Base-by-base conservation (phyloP, 73 alveolate genomes). In the Loxodes magnus region DNA sequence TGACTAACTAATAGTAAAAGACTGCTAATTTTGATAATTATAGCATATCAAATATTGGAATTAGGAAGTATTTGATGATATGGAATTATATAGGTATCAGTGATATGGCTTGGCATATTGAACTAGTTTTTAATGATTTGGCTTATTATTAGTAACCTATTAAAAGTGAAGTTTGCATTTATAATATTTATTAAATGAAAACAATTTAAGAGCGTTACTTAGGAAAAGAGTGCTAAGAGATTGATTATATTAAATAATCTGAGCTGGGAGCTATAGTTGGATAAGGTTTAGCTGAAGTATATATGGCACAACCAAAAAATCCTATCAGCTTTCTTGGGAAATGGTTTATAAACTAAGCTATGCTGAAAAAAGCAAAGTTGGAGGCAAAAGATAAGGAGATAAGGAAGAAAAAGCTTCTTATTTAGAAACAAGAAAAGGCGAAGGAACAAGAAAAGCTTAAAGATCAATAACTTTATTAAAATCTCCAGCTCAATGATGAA, bases 241-340 rank as follows among this genome's bases (percentile, higher is more conserved):
- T 78, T 20, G 39, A 71, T 6, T 82, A 68, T 58, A 50, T 77
- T 17, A 81, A 77, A 56, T 31, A 61, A 50, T 84, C 69, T 4
- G 60, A 56, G n/a, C 59, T 82, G 10, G 84, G 84, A 0, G 51
- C 73, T 21, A 79, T 72, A 35, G 25, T 82, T 19, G 76, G 91
- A 2, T 61, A 60, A 28, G 90, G 85, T 1, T 59, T 82, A 0
- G 54, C 83, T 4, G 87, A 64, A 37, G 69, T 73, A 3, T 82
- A 64, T 59, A 38, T 43, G 28, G 65, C 65, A 15, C 6, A 51
- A 44, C 95, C 95, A 2, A 43, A 54, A 4, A 66, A 77, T 12
- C 95, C 88, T 21, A 71, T 82, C 24, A 79, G 71, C 35, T 78
- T 51, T 64, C 68, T 82, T 16, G 95, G 90, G 23, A 77, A 77